Evolutionary conservation across 73 alveolate species (phyloP).

Genomic region (Blepharisma stoltei): DNA sequence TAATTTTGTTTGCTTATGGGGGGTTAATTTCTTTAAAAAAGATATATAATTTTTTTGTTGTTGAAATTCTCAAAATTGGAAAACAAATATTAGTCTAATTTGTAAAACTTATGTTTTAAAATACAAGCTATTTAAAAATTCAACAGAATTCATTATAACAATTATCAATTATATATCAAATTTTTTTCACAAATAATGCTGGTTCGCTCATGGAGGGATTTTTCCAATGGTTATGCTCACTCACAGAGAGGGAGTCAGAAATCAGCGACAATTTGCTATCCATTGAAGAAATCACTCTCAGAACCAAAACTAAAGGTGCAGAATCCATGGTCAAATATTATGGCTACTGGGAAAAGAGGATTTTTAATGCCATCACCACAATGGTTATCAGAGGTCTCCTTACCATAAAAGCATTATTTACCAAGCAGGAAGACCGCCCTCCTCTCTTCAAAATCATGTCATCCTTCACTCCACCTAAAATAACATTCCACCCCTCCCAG

Average conservation of each 20-base stretch:
- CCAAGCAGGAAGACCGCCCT: slow-evolving; percentile 56
- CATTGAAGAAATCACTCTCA: slow-evolving; percentile 96
- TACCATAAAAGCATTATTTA: slow-evolving; percentile 64
- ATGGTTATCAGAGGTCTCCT: slow-evolving; percentile 91
- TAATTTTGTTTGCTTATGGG: too few relatives aligned
- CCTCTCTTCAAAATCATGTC: slow-evolving; percentile 67
- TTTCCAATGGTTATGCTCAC: too few relatives aligned
- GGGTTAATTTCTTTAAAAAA: not conserved
- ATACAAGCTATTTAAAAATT: too few relatives aligned
- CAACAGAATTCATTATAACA: too few relatives aligned
- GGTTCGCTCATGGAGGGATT: too few relatives aligned
- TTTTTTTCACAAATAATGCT: too few relatives aligned
- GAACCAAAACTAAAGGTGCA: slow-evolving; percentile 86
- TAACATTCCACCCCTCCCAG: slow-evolving; percentile 76
- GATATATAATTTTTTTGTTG: not conserved
- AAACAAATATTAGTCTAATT: too few relatives aligned
- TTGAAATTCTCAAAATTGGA: not conserved
- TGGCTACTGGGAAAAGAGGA: slow-evolving; percentile 98
- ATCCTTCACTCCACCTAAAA: slow-evolving; percentile 70
- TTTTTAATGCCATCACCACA: slow-evolving; percentile 96
- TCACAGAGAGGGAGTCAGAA: too few relatives aligned
- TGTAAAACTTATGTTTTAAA: too few relatives aligned
- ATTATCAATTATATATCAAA: too few relatives aligned
- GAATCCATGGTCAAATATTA: slow-evolving; percentile 93
- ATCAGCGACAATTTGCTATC: slow-evolving; percentile 83